phyloP scores from a whole-genome alignment of 768 basidiomycete species.

The Boletus subparvulus region DNA sequence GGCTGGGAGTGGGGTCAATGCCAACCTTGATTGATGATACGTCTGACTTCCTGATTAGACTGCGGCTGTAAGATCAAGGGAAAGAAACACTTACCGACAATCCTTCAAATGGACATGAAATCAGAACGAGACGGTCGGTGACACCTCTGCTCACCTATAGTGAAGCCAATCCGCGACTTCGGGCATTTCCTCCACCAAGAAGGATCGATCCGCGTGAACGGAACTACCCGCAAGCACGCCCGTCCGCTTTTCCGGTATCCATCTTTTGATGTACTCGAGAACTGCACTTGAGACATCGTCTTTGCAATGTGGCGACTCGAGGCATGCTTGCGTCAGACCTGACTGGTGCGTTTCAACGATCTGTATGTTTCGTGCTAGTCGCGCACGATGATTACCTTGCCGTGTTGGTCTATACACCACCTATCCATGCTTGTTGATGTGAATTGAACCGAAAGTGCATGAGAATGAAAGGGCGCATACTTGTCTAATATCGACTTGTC shows the following conservation, averaged over 20 bases:
- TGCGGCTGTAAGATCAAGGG: not conserved
- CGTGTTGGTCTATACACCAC: conserved; percentile 87
- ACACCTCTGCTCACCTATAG: conserved; percentile 55
- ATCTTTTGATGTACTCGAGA: conserved; percentile 76
- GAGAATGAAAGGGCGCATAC: conserved; percentile 41
- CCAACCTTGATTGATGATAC: conserved; percentile 80
- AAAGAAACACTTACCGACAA: conserved; percentile 56
- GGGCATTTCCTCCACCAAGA: conserved; percentile 79
- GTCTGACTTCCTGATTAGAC: conserved; percentile 42
- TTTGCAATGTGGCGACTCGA: conserved; percentile 64
- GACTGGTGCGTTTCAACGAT: conserved; percentile 46
- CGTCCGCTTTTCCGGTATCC: conserved; percentile 65
- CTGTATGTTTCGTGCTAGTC: not conserved
- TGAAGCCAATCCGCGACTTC: conserved; percentile 76
- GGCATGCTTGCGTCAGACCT: conserved; percentile 78
- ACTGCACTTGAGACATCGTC: conserved; percentile 61
- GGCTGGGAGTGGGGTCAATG: not conserved
- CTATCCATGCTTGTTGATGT: conserved; percentile 64
- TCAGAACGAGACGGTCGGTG: not conserved
- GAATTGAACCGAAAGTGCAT: not conserved
- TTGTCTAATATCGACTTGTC: conserved; percentile 67
- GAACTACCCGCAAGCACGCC: conserved; percentile 86
- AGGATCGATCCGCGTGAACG: conserved; percentile 77
- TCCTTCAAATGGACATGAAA: conserved; percentile 37
- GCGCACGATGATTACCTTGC: conserved; percentile 46